Conservation (phyloP, 1,139 yeast genomes). For the Lodderomyces theae region DNA sequence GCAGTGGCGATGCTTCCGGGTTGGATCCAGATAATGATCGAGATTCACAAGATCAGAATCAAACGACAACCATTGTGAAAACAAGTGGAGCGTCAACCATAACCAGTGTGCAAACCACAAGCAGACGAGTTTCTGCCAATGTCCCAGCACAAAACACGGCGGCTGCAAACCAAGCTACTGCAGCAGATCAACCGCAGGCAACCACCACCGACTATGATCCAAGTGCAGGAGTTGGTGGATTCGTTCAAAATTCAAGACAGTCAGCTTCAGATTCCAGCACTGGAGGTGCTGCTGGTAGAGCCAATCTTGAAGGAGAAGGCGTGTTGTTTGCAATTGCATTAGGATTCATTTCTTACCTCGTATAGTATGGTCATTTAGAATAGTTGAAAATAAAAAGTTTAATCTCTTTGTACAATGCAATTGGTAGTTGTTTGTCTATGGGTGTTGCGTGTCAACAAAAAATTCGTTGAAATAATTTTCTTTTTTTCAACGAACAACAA, state of each 20-base stretch:
- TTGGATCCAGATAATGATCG: slow-evolving; percentile 47
- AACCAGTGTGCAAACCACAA: slow-evolving; percentile 14
- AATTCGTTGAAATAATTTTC: slow-evolving; percentile 1
- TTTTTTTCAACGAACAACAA: background rate
- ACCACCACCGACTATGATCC: slow-evolving; percentile 18
- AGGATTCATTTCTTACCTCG: slow-evolving; percentile 23
- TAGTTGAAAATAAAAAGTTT: no score
- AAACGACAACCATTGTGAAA: slow-evolving; percentile 13
- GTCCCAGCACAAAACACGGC: slow-evolving; percentile 17
- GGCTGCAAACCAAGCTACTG: slow-evolving; percentile 12
- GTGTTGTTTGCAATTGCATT: slow-evolving; percentile 19
- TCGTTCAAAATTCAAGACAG: slow-evolving; percentile 28
- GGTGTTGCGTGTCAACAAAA: no score
- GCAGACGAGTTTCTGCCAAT: slow-evolving; percentile 13
- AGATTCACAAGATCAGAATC: slow-evolving; percentile 5
- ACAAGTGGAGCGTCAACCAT: slow-evolving; percentile 16
- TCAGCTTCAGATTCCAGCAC: slow-evolving; percentile 16
- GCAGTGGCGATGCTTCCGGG: slow-evolving; percentile 62
- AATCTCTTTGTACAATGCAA: no score
- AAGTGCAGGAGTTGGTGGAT: slow-evolving; percentile 31
- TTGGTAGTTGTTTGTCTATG: no score
- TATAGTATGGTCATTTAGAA: no score
- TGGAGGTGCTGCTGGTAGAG: slow-evolving; percentile 7
- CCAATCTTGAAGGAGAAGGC: slow-evolving; percentile 13
- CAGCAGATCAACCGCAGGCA: slow-evolving; percentile 9